A percentile compares a stretch with the other conserved stretches of the same genome.
phyloP scores from a whole-genome alignment of 148 eudicot genomes.

The Polygonum maritimum region DNA sequence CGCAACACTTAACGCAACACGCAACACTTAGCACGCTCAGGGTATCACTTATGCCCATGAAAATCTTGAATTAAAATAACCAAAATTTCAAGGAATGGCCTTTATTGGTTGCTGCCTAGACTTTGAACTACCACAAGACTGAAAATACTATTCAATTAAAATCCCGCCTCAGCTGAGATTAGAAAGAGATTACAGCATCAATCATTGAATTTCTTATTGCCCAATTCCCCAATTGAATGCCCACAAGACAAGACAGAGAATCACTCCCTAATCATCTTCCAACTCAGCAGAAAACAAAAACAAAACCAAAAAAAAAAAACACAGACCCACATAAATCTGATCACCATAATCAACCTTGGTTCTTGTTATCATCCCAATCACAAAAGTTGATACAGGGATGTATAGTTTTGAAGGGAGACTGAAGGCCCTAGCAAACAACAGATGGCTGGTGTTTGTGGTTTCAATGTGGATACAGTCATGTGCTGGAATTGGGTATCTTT shows the following conservation, averaged over 20 bases:
- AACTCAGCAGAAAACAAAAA: too few relatives aligned
- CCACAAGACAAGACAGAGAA: not conserved
- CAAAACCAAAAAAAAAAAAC: too few relatives aligned
- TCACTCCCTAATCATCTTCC: not conserved
- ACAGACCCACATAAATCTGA: not conserved
- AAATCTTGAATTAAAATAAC: not conserved
- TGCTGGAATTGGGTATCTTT: constrained; percentile 56
- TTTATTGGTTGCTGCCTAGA: not conserved
- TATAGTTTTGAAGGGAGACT: constrained; percentile 16
- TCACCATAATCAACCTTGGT: not conserved
- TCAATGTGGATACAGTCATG: constrained; percentile 63
- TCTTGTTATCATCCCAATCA: not conserved
- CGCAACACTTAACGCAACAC: too few relatives aligned
- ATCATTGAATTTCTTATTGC: not conserved
- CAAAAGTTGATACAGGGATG: not conserved
- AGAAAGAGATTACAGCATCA: not conserved
- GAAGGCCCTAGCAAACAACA: constrained; percentile 31
- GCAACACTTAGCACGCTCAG: too few relatives aligned
- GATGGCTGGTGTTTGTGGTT: constrained; percentile 69
- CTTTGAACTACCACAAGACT: not conserved
- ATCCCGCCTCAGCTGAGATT: not conserved
- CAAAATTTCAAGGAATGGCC: not conserved
- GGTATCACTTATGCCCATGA: too few relatives aligned
- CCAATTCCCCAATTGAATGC: not conserved
- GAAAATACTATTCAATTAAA: not conserved